These are phyloP conservation scores for Neurospora sp. DNA, from an alignment of 495 filamentous ascomycete genomes.

Conservation along the genomic window DNA sequence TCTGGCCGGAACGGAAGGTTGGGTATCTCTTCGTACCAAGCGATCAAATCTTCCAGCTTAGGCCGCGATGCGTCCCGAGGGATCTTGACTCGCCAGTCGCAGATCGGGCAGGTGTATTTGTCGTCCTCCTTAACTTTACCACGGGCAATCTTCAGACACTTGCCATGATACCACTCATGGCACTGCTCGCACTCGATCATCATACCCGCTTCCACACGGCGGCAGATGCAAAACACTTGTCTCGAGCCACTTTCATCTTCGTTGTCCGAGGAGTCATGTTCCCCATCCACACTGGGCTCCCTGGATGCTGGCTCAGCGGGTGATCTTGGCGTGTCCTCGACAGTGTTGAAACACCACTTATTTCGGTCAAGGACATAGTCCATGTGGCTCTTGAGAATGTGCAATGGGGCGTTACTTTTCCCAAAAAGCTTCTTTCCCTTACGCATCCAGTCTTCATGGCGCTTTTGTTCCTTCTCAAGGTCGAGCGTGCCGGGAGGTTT, in stretches of 20 bases:
- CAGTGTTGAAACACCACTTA: slow-evolving; percentile 78
- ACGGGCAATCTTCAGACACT: slow-evolving; percentile 94
- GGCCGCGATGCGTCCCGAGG: slow-evolving; percentile 95
- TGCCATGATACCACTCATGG: slow-evolving; percentile 98
- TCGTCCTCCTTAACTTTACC: slow-evolving; percentile 98
- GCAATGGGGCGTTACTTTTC: slow-evolving; percentile 93
- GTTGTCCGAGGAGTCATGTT: slow-evolving; percentile 29
- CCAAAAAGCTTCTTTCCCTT: slow-evolving; percentile 97
- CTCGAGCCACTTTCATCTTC: neutral
- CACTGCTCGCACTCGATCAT: slow-evolving; percentile 99
- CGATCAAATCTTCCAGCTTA: slow-evolving; percentile 82
- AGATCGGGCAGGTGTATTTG: slow-evolving; percentile 97
- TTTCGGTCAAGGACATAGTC: slow-evolving; percentile 85
- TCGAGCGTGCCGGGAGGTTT: slow-evolving; percentile 86
- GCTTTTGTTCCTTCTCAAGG: slow-evolving; percentile 87
- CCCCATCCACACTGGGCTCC: slow-evolving; percentile 66
- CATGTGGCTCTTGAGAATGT: slow-evolving; percentile 92
- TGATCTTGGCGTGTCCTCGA: slow-evolving; percentile 71
- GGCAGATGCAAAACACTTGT: slow-evolving; percentile 96
- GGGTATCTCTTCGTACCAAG: slow-evolving; percentile 81
- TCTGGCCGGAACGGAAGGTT: slow-evolving; percentile 89
- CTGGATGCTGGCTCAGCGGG: slow-evolving; percentile 88
- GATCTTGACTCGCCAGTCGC: slow-evolving; percentile 95
- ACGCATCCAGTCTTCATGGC: slow-evolving; percentile 98
- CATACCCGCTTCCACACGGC: slow-evolving; percentile 86